Percentiles rank a stretch among this genome's conserved stretches.
These are phyloP conservation scores for Calocybe gangraenosa DNA, from an alignment of 768 basidiomycete genomes.

Conservation along the genomic window DNA sequence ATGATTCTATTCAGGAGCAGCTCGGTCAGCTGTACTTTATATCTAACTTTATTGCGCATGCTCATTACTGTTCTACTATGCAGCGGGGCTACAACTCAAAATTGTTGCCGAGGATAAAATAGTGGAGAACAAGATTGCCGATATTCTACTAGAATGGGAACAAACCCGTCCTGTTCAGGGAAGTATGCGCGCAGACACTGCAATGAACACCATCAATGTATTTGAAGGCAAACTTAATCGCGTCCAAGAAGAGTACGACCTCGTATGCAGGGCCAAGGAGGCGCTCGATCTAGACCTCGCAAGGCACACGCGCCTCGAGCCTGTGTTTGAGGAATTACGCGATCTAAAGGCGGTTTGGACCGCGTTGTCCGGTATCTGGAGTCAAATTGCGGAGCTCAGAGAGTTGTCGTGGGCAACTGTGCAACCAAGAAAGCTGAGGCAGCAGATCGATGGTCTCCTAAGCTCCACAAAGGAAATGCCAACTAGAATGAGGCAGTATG, in stretches of 20 bases:
- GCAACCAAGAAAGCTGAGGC: slow-evolving; percentile 91
- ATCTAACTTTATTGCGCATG: slow-evolving; percentile 1
- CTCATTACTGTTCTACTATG: neutral
- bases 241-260: slow-evolving; percentile 92
- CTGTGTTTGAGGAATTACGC: slow-evolving; percentile 90
- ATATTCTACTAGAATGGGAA: slow-evolving; percentile 92
- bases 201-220: slow-evolving; percentile 93
- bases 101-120: slow-evolving; percentile 99
- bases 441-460: slow-evolving; percentile 88
- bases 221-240: slow-evolving; percentile 90
- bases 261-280: slow-evolving; percentile 94
- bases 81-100: slow-evolving; percentile 96
- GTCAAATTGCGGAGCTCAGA: slow-evolving; percentile 81
- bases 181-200: slow-evolving; percentile 91
- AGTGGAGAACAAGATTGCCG: slow-evolving; percentile 91
- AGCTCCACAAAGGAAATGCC: slow-evolving; percentile 99
- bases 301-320: slow-evolving; percentile 86
- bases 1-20: slow-evolving; percentile 97
- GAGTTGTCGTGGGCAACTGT: slow-evolving; percentile 91
- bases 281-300: slow-evolving; percentile 91
- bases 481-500: slow-evolving; percentile 97
- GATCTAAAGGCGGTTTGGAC: slow-evolving; percentile 99
- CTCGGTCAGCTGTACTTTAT: slow-evolving; percentile 55
- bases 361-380: slow-evolving; percentile 96
- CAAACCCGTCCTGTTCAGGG: slow-evolving; percentile 95